These are phyloP conservation scores for Dendrothele bispora DNA, from an alignment of 768 basidiomycete species.

Conservation along the genomic window DNA sequence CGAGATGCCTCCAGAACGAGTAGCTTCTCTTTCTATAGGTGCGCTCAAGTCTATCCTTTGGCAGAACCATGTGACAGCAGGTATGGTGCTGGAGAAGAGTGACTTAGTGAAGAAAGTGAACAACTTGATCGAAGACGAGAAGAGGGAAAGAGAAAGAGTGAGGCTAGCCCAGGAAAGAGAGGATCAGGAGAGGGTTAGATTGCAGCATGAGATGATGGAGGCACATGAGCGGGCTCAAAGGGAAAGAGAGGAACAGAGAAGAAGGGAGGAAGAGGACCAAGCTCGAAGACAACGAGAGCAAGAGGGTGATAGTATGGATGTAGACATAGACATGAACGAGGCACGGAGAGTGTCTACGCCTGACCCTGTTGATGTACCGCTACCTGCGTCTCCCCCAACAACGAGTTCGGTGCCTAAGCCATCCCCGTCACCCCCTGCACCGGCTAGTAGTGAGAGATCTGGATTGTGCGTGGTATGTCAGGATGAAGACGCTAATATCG, in stretches of 20 bases:
- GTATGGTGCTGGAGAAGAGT: constrained; percentile 80
- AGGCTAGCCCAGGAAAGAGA: constrained; percentile 43
- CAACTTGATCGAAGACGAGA: constrained; percentile 64
- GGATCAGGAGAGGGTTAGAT: constrained; percentile 40
- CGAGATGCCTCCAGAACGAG: constrained; percentile 51
- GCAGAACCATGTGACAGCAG: constrained; percentile 78
- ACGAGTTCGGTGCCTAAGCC: constrained; percentile 28
- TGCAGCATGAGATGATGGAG: constrained; percentile 37
- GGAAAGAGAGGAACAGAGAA: constrained; percentile 26
- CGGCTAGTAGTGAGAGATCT: constrained; percentile 54
- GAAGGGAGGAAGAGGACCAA: constrained; percentile 27
- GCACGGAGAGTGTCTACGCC: constrained; percentile 13
- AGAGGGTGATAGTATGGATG: constrained; percentile 18
- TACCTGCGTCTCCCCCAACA: constrained; percentile 17
- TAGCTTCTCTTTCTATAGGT: constrained; percentile 65
- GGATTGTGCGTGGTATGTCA: constrained; percentile 92
- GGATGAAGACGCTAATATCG: constrained; percentile 92
- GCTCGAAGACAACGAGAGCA: constrained; percentile 18
- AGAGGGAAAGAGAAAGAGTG: constrained; percentile 47
- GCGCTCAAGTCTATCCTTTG: constrained; percentile 79
- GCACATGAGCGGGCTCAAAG: constrained; percentile 27
- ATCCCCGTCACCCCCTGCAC: constrained; percentile 37
- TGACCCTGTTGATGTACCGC: constrained; percentile 4
- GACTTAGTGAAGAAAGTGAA: constrained; percentile 77
- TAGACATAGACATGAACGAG: too few relatives aligned